Base-by-base conservation (phyloP, 306 rosid genomes). In the Medicago arabica region DNA sequence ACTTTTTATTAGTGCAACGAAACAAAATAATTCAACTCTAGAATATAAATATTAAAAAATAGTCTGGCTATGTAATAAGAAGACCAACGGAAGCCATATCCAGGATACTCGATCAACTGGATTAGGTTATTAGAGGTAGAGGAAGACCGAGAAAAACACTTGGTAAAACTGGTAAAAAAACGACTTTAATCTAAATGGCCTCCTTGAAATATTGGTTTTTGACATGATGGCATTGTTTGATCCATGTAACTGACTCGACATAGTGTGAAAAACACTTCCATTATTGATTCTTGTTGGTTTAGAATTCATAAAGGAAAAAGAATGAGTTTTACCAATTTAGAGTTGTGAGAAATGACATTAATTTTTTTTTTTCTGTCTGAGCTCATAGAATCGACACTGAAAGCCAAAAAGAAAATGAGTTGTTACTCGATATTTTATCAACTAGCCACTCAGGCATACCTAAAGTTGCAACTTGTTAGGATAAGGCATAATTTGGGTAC, bases 21-120 rank as follows among this genome's bases (percentile, higher is more conserved):
- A 50, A 60, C 8, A 39, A 70, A 44, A 77, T n/a, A 39, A 46
- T 67, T 74, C 46, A 53, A 76, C 31, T 67, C 28, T 84, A 71
- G 61, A 67, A 67, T 68, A 67, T 77, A 39, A 71, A 65, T 72
- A 34, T 38, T 25, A 40, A 19, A 65, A 39, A 50, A 12, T 68
- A 10, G 50, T 58, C 44, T 69, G 51, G 31, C 47, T 7, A 58
- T 59, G 69, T 59, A 53, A 69, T 17, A 39, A 38, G 50, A 64
- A 57, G 38, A 57, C 15, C 36, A 23, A 10, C 1, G 36, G 4
- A 21, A 57, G 36, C 66, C 66, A 25, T 25, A 60, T 60, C 41
- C 66, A 57, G 38, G 11, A 57, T 11, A 57, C 4, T 57, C 19
- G 9, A 19, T 57, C 38, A 21, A 9, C 5, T 57, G n/a, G 34